Percentiles rank a stretch among this genome's conserved stretches.
Conservation (phyloP, 495 filamentous ascomycete genomes). For the Neurospora sp. region DNA sequence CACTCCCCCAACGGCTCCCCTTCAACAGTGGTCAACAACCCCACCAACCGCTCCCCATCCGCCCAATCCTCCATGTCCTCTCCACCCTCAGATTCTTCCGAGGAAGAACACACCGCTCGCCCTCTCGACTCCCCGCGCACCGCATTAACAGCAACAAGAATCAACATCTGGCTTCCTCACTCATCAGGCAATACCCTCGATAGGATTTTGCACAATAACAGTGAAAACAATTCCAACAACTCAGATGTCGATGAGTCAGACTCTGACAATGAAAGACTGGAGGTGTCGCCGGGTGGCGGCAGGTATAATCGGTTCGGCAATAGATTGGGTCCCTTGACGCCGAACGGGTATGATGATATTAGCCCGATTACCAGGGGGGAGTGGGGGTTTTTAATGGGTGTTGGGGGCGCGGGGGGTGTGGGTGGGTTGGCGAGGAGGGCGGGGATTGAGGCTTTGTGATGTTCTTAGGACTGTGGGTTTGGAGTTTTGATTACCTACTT, state of each 20-base stretch:
- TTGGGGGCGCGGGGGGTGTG: constrained; percentile 9
- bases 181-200: constrained; percentile 24
- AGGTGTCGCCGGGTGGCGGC: neutral
- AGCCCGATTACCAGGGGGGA: constrained; percentile 44
- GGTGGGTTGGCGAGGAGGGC: constrained; percentile 17
- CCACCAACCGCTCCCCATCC: constrained; percentile 2
- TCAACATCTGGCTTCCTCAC: constrained; percentile 4
- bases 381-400: constrained; percentile 44
- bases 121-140: constrained; percentile 7
- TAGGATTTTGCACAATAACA: constrained; percentile 13
- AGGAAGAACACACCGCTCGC: constrained; percentile 25
- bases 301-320: constrained; percentile 1
- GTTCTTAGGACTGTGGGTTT: neutral
- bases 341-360: constrained; percentile 45
- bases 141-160: constrained; percentile 4
- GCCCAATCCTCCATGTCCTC: neutral
- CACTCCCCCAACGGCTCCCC: neutral
- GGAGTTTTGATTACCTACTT: neutral
- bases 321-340: constrained; percentile 34
- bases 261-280: neutral
- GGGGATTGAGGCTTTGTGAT: constrained; percentile 21
- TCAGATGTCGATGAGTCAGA: neutral
- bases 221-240: neutral
- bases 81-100: neutral
- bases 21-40: constrained; percentile 1